These are phyloP conservation scores for Cystobasidiaceae sp. DNA, from an alignment of 1,284 basidiomycete genomes.

Conservation along the genomic window DNA sequence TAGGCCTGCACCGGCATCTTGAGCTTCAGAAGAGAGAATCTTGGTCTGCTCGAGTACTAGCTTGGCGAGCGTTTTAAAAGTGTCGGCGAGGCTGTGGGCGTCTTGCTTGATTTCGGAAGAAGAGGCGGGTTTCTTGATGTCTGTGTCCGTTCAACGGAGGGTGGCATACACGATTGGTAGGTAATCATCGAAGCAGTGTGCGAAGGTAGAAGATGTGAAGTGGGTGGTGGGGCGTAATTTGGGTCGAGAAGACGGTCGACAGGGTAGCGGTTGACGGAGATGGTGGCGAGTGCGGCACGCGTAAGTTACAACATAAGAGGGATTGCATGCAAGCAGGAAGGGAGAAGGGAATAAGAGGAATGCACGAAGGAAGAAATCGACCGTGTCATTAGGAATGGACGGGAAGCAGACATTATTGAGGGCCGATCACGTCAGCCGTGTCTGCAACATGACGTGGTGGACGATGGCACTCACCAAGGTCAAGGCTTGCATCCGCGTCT, in stretches of 20 bases:
- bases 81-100: constrained; percentile 45
- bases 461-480: constrained; percentile 13
- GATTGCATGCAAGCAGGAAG: no score
- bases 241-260: no score
- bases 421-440: no score
- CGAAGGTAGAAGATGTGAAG: background rate
- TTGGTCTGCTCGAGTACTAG: constrained; percentile 48
- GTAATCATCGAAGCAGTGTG: background rate
- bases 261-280: no score
- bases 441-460: no score
- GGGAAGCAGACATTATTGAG: no score
- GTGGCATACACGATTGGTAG: background rate
- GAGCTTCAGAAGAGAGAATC: constrained; percentile 45
- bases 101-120: constrained; percentile 46
- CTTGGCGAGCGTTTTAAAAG: constrained; percentile 48
- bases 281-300: no score
- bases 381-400: no score
- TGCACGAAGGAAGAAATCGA: no score
- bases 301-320: no score
- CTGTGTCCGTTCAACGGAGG: background rate
- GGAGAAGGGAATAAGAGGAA: no score
- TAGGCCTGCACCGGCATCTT: constrained; percentile 45
- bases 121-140: constrained; percentile 26
- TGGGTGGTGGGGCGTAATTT: no score
- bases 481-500: constrained; percentile 13